phyloP scores from a whole-genome alignment of 1,139 yeast species.

The Saccharomyces hybrid region DNA sequence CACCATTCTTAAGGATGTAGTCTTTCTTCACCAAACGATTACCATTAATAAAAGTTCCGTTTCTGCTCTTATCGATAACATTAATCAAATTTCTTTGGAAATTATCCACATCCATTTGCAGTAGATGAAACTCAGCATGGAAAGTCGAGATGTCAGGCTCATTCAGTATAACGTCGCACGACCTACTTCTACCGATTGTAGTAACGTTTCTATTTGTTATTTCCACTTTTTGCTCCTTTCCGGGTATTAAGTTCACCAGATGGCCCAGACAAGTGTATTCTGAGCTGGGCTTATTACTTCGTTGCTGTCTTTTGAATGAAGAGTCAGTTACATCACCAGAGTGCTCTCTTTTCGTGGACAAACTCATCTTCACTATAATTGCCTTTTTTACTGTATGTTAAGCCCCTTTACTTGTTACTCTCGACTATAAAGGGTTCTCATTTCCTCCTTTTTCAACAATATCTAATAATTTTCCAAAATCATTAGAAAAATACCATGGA shows the following conservation, averaged over 20 bases:
- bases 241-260: slow-evolving; percentile 29
- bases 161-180: slow-evolving; percentile 48
- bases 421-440: not conserved
- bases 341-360: slow-evolving; percentile 11
- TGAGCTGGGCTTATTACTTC: slow-evolving; percentile 38
- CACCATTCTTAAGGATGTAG: slow-evolving; percentile 53
- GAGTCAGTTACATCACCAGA: slow-evolving; percentile 11
- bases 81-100: slow-evolving; percentile 40
- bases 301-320: slow-evolving; percentile 17
- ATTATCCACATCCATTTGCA: slow-evolving; percentile 33
- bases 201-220: slow-evolving; percentile 15
- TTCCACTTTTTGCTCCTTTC: slow-evolving; percentile 25
- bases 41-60: slow-evolving; percentile 63
- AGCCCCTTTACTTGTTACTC: not conserved
- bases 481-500: not conserved
- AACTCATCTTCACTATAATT: slow-evolving; percentile 1
- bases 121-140: slow-evolving; percentile 49
- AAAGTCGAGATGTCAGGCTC: slow-evolving; percentile 61
- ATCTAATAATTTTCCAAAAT: not conserved
- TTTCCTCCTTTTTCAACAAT: not conserved
- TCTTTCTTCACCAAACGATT: slow-evolving; percentile 44
- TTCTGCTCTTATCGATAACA: slow-evolving; percentile 54
- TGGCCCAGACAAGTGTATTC: slow-evolving; percentile 16
- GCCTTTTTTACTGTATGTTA: not conserved
- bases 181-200: slow-evolving; percentile 52